Percentiles rank a stretch among this genome's conserved stretches.
Evolutionary conservation across 257 asterid species (phyloP).

Genomic region (Echium plantagineum): DNA sequence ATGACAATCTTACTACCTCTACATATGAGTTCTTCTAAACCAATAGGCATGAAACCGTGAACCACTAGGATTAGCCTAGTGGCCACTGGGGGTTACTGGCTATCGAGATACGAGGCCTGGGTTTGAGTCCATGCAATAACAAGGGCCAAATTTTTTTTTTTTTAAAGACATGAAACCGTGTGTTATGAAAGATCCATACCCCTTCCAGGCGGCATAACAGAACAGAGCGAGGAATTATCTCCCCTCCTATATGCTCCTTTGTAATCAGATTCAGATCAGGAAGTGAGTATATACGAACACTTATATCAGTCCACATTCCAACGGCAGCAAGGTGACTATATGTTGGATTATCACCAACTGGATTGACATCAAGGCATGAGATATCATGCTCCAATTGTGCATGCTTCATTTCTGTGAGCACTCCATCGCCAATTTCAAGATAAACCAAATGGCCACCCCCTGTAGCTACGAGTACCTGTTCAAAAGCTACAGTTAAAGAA

Average conservation of each 20-base stretch:
- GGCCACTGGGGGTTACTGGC: too few relatives aligned
- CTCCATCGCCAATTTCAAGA: slow-evolving; percentile 92
- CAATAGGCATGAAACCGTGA: too few relatives aligned
- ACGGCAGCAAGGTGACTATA: slow-evolving; percentile 85
- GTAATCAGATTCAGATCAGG: slow-evolving; percentile 79
- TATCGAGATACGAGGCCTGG: too few relatives aligned
- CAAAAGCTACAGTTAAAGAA: slow-evolving; percentile 10
- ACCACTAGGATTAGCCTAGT: too few relatives aligned
- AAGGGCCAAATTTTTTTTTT: too few relatives aligned
- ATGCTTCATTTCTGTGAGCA: slow-evolving; percentile 57
- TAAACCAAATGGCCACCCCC: slow-evolving; percentile 96
- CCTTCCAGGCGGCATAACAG: slow-evolving; percentile 92
- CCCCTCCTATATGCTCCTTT: slow-evolving; percentile 93
- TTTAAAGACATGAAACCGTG: not conserved
- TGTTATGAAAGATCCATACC: slow-evolving; percentile 33
- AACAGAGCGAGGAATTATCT: slow-evolving; percentile 96
- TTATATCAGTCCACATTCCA: slow-evolving; percentile 99
- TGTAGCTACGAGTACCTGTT: slow-evolving; percentile 85
- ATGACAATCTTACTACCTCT: not conserved
- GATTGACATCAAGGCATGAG: slow-evolving; percentile 94
- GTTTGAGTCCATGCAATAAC: too few relatives aligned
- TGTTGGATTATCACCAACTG: slow-evolving; percentile 76
- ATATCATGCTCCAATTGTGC: slow-evolving; percentile 79
- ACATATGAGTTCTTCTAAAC: too few relatives aligned
- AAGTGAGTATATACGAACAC: slow-evolving; percentile 59